Base-by-base conservation (phyloP, 352 stramenopile species). In the Saprolegnia diclina region DNA sequence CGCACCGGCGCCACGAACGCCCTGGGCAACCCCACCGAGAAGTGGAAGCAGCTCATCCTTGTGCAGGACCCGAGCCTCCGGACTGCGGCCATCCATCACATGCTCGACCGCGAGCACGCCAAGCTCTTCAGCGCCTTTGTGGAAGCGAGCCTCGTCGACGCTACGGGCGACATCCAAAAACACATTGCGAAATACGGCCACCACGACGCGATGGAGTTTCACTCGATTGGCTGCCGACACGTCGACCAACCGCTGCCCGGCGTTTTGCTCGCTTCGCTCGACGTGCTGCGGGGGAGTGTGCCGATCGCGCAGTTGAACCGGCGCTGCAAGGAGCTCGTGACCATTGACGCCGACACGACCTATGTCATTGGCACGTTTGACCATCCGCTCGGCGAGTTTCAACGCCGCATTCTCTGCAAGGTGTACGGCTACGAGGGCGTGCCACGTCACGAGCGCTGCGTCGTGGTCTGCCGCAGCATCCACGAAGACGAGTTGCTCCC, bases 51-150 rank as follows among this genome's bases (percentile, higher is more conserved):
- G 11, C 19, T 16, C 24, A 40, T 59, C 24, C 52, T 59, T 10
- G 52, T 59, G 52, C 24, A 59, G 35, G 52, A 59, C 3, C 52
- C 52, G 13, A 4, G 13, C 13, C 35, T 59, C 13, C 52, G 52
- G 35, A 4, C 11, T 9, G 52, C 52, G 11, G 52, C 24, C 3
- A 59, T 59, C 35, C 52, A 59, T 59, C 11, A 16, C 13, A 59
- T 59, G 11, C 52, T 59, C 35, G 52, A 59, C 35, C 52, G 52
- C 24, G 52, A 59, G 19, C 35, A 59, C 35, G 52, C 13, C 1
- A 59, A 59, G 35, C 35, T 59, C 24, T 59, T n/a, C 11, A 59
- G 52, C 35, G 52, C n/a, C 35, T 59, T 59, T 24, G 19, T 59
- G 11, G 52, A 35, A 24, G 24, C 52, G 3, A 9, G 9, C 19